Conservation (phyloP, 108 stramenopile species). For the Nitzschia palea region DNA sequence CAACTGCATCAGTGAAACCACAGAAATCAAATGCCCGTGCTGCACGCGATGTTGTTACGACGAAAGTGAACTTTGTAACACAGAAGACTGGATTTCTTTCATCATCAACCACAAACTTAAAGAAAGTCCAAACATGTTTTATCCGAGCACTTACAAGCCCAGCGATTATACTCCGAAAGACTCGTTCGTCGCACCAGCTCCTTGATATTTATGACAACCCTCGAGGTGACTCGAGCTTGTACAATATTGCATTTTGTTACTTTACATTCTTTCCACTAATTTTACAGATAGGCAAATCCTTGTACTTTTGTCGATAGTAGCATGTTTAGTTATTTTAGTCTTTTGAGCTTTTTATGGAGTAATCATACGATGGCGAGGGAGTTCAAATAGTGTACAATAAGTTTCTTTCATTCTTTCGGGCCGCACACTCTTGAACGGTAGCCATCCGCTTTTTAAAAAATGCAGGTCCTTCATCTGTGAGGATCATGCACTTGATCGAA, state of each 20-base stretch:
- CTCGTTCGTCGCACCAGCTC: no score
- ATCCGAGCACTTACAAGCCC: conserved; percentile 5
- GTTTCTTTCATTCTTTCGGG: conserved; percentile 21
- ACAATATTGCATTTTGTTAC: no score
- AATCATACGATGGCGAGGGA: conserved; percentile 28
- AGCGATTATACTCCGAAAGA: conserved; percentile 1
- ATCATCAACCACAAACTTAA: background rate
- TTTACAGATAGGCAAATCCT: background rate
- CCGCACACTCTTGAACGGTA: conserved; percentile 18
- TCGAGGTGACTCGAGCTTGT: no score
- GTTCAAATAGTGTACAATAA: conserved; percentile 23
- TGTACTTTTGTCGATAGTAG: background rate
- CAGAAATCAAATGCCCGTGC: conserved; percentile 29
- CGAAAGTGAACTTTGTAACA: conserved; percentile 21
- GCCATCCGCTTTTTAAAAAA: conserved; percentile 14
- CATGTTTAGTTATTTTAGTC: conserved; percentile 3
- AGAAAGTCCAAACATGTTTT: background rate
- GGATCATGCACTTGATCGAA: conserved; percentile 7
- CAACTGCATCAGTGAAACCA: conserved; percentile 6
- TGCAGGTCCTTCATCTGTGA: background rate
- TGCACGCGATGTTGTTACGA: conserved; percentile 33
- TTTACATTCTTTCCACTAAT: no score
- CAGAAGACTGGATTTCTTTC: conserved; percentile 15
- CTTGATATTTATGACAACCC: no score
- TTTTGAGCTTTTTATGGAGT: background rate